Evolutionary conservation across 768 basidiomycete species (phyloP).

Genomic region (Leccinum disarticulatum): DNA sequence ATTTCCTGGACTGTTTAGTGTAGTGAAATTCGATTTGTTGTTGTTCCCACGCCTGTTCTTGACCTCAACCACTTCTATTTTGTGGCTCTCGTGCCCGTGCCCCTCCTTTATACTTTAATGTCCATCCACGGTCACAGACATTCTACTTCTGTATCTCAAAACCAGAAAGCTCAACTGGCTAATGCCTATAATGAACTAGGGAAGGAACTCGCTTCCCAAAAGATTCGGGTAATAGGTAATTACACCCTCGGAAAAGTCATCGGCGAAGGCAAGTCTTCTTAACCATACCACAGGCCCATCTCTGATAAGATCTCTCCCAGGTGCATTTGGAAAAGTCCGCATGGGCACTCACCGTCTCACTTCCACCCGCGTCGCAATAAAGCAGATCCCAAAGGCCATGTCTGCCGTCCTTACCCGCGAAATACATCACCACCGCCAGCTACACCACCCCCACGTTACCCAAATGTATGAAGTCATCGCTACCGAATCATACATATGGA

Average conservation of each 20-base stretch:
- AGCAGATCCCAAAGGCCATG: conserved; percentile 95
- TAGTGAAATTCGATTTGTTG: conserved; percentile 21
- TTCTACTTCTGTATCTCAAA: conserved; percentile 62
- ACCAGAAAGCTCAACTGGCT: conserved; percentile 85
- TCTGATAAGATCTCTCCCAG: conserved; percentile 43
- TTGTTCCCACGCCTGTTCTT: conserved; percentile 30
- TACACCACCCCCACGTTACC: conserved; percentile 94
- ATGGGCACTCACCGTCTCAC: conserved; percentile 93
- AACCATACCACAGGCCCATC: conserved; percentile 9
- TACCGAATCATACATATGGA: conserved; percentile 94
- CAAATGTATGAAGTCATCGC: conserved; percentile 98
- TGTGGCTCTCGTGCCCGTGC: conserved; percentile 36
- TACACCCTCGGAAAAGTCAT: conserved; percentile 93
- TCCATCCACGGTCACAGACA: conserved; percentile 58
- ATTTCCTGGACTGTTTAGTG: conserved; percentile 26
- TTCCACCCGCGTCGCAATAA: conserved; percentile 90
- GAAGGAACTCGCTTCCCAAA: conserved; percentile 89
- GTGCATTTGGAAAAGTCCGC: conserved; percentile 94
- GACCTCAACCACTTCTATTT: conserved; percentile 17
- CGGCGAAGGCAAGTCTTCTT: conserved; percentile 74
- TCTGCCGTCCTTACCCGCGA: conserved; percentile 91
- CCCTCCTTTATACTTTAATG: conserved; percentile 43
- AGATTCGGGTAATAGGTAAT: conserved; percentile 89
- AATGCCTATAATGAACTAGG: conserved; percentile 97
- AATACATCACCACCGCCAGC: conserved; percentile 96